Percentiles rank a stretch among this genome's conserved stretches.
These are phyloP conservation scores for Suillus americanus DNA, from an alignment of 768 basidiomycete species.

Conservation along the genomic window DNA sequence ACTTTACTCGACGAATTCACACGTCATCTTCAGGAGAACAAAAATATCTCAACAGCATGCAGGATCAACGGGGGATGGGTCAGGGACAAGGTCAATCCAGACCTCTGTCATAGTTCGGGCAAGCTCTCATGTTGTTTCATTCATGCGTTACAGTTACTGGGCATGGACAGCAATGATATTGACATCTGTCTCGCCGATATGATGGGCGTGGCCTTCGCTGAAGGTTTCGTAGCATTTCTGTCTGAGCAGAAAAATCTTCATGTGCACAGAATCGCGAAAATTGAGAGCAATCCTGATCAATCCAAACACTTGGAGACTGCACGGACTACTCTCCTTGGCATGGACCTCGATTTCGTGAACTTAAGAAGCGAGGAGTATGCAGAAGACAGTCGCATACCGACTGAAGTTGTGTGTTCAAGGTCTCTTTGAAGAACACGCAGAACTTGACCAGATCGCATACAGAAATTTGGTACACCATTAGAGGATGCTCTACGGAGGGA, in stretches of 20 bases:
- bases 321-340: slow-evolving; percentile 71
- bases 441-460: slow-evolving; percentile 10
- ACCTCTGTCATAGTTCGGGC: slow-evolving; percentile 5
- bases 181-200: slow-evolving; percentile 89
- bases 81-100: slow-evolving; percentile 80
- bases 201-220: slow-evolving; percentile 89
- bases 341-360: slow-evolving; percentile 93
- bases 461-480: slow-evolving; percentile 90
- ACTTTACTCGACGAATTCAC: slow-evolving; percentile 80
- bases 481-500: slow-evolving; percentile 92
- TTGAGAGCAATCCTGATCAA: slow-evolving; percentile 94
- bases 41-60: slow-evolving; percentile 62
- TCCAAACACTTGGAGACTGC: slow-evolving; percentile 98
- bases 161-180: slow-evolving; percentile 82
- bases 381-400: slow-evolving; percentile 84
- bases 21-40: slow-evolving; percentile 47
- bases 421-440: not conserved
- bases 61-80: slow-evolving; percentile 99
- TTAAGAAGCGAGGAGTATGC: slow-evolving; percentile 92
- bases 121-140: slow-evolving; percentile 14
- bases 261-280: slow-evolving; percentile 64
- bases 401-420: slow-evolving; percentile 63
- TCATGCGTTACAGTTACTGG: slow-evolving; percentile 60
- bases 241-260: slow-evolving; percentile 31
- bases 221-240: slow-evolving; percentile 64